Conservation (phyloP, 148 eudicot genomes). For the Spergularia bocconei region DNA sequence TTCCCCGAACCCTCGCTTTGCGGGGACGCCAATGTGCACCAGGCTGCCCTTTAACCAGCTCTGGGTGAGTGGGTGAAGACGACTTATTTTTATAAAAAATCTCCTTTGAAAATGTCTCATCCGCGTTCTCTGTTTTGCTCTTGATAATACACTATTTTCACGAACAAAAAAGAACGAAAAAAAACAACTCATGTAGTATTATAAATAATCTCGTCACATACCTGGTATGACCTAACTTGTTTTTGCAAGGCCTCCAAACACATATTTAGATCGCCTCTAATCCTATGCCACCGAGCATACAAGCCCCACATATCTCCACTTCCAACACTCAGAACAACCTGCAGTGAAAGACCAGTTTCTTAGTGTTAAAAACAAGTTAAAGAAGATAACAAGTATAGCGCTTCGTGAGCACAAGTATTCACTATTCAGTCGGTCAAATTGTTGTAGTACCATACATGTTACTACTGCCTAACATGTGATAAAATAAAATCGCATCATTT, state of each 20-base stretch:
- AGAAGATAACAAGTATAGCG: not conserved
- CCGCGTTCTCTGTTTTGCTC: too few species aligned
- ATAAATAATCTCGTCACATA: conserved; percentile 17
- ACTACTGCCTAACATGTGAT: not conserved
- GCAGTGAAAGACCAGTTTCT: conserved; percentile 10
- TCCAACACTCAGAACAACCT: conserved; percentile 66
- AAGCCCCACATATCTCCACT: conserved; percentile 78
- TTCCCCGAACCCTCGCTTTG: too few species aligned
- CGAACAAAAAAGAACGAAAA: too few species aligned
- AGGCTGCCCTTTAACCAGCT: too few species aligned
- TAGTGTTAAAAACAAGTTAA: not conserved
- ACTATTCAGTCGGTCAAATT: not conserved
- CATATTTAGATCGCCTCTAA: conserved; percentile 84
- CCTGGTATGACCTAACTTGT: conserved; percentile 94
- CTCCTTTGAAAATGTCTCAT: too few species aligned
- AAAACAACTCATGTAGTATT: not conserved
- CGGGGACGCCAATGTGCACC: too few species aligned
- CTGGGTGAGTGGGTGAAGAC: too few species aligned
- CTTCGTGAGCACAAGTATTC: not conserved
- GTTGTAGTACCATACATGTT: not conserved
- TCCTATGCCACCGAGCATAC: conserved; percentile 90
- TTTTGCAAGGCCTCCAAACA: conserved; percentile 81
- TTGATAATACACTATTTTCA: too few species aligned
- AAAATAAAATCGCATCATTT: not conserved
- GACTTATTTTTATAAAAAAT: too few species aligned